Base-by-base conservation (phyloP, 345 rosid species). In the Euphorbia tirucalli region DNA sequence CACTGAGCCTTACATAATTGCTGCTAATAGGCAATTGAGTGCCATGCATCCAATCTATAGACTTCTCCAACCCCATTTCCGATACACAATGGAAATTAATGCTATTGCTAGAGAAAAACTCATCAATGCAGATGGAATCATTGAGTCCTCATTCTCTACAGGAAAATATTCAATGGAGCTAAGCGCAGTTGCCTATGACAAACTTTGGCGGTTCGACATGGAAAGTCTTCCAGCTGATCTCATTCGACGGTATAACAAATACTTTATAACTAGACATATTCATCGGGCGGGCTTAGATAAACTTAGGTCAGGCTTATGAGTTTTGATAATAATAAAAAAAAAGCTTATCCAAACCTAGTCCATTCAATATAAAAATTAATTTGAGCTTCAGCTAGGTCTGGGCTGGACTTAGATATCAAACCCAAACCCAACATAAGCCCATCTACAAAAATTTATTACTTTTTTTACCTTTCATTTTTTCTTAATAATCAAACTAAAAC, bases 51-150 rank as follows among this genome's bases (percentile, higher is more conserved):
- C 93, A 0, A 85, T 90, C 64, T 80, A 85, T 43, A 74, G 82
- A 71, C 72, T 87, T 55, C 31, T 90, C 65, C 82, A 68, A 46
- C 96, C 96, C 1, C 93, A 90, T 78, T 87, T 88, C 77, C 80
- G 93, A 16, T 90, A 87, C 84, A 88, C 96, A 28, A 79, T 90
- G 84, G 87, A 85, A 77, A 85, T 88, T 73, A 90, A 90, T 72
- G 86, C 90, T 9, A 77, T 86, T 28, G 93, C 96, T 50, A 83
- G 93, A 22, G 74, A 71, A 59, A 76, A 49, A 11, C 85, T 88
- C 7, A 48, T 85, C 71, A 86, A 78, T 59, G 89, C 79, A 0
- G 87, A 66, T n/a, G 93, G 96, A 5, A 64, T 86, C 74, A 87
- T 90, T 28, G 96, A 90, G 80, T 54, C 46, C 32, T 13, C 77